Evolutionary conservation across 768 basidiomycete genomes (phyloP).

Genomic region (Macrolepiota albuminosa): DNA sequence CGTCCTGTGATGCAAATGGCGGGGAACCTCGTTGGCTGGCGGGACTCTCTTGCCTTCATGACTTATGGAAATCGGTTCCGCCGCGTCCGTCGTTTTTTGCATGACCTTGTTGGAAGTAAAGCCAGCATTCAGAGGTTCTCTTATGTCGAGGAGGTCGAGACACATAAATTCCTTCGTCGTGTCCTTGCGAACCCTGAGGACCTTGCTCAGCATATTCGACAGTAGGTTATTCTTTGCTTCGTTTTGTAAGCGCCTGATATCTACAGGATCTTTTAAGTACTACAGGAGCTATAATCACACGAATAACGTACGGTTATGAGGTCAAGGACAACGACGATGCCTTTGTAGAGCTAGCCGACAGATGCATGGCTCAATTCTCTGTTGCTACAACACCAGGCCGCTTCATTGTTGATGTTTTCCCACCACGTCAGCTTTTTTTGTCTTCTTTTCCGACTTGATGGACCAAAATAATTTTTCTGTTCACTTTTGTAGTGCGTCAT

Average conservation of each 20-base stretch:
- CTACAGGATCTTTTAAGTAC: constrained; percentile 25
- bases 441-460: neutral
- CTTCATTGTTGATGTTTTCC: neutral
- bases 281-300: constrained; percentile 45
- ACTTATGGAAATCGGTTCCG: constrained; percentile 50
- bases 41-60: constrained; percentile 45
- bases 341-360: constrained; percentile 39
- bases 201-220: constrained; percentile 39
- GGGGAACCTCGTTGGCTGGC: constrained; percentile 53
- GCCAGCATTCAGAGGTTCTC: constrained; percentile 37
- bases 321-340: constrained; percentile 45
- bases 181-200: constrained; percentile 44
- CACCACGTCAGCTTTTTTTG: neutral
- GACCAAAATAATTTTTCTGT: neutral
- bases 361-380: neutral
- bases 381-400: neutral
- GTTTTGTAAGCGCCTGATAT: neutral
- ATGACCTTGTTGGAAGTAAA: constrained; percentile 42
- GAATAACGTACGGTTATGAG: constrained; percentile 50
- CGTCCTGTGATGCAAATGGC: constrained; percentile 52
- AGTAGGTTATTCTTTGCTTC: constrained; percentile 26
- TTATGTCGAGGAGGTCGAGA: constrained; percentile 40
- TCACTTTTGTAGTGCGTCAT: neutral
- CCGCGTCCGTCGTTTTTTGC: constrained; percentile 45
- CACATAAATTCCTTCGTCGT: constrained; percentile 40